Base-by-base conservation (phyloP, 2,329 filamentous ascomycete genomes). In the Botrytis porri region DNA sequence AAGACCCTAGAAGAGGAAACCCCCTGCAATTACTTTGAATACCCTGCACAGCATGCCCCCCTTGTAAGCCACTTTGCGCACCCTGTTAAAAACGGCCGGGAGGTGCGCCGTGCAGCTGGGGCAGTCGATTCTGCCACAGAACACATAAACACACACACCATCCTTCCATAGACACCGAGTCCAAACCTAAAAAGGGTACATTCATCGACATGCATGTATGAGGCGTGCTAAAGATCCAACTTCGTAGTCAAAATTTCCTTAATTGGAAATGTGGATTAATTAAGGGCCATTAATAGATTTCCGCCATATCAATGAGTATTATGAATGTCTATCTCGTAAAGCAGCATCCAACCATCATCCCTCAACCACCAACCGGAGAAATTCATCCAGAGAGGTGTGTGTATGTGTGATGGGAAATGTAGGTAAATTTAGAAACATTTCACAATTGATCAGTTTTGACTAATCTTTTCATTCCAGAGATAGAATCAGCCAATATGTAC, bases 231-330 rank as follows among this genome's bases (percentile, higher is more conserved):
- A 71, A 60, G 48, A 71, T 57, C 65, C 43, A 72, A 69, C 71
- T 71, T 63, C 71, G 59, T 67, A 39, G 48, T 73, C 64, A 35
- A 65, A 57, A 67, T 57, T 25, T 71, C 35, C 67, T 48, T 18
- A 29, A 64, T 59, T 62, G 74, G 74, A 29, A 75, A 72, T 74
- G 54, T 64, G 51, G 72, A 75, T 71, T 77, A 78, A 77, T 79
- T 79, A 78, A 69, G 70, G 60, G 67, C 51, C 76, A 73, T 78
- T 79, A 77, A 76, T 75, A 77, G 77, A 70, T 75, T 75, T 74
- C 69, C 73, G 63, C 62, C 64, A 45, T 54, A 37, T 69, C 66
- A 72, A 12, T 32, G 25, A 69, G 51, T 10, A 5, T 64, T 59
- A 51, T 64, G 70, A 35, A 32, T 57, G 48, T 69, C 65, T 25